Conservation (phyloP, 805 yeast genomes). For the Wickerhamomyces bisporus region DNA sequence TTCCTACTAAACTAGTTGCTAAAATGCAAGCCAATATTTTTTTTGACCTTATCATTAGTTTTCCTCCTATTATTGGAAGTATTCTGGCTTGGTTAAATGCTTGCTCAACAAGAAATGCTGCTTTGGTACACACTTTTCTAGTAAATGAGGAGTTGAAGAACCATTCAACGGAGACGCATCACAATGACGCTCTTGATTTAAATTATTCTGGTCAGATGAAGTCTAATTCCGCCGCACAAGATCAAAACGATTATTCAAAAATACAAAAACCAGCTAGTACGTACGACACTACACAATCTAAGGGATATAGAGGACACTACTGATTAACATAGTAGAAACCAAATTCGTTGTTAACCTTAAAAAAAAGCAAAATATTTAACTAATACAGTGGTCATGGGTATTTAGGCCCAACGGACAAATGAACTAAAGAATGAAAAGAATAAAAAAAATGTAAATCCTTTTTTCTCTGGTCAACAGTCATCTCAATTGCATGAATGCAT, state of each 20-base stretch:
- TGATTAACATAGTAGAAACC: too few species aligned
- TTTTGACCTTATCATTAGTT: slow-evolving; percentile 66
- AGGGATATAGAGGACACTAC: too few species aligned
- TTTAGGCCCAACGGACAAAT: too few species aligned
- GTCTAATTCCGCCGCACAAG: too few species aligned
- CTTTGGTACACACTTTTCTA: slow-evolving; percentile 50
- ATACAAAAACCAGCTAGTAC: slow-evolving; percentile 4
- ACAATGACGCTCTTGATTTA: background rate
- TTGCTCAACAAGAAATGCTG: slow-evolving; percentile 88
- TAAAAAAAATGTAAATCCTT: too few species aligned
- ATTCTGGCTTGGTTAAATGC: slow-evolving; percentile 76
- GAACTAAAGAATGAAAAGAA: too few species aligned
- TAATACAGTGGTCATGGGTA: too few species aligned
- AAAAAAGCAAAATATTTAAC: too few species aligned
- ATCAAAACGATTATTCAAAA: too few species aligned
- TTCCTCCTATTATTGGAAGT: slow-evolving; percentile 79
- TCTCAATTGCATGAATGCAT: slow-evolving; percentile 71
- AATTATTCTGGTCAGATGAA: background rate
- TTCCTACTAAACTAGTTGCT: slow-evolving; percentile 57
- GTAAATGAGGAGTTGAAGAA: slow-evolving; percentile 11
- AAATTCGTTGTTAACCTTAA: too few species aligned
- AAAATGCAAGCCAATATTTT: slow-evolving; percentile 73
- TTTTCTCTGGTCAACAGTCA: too few species aligned
- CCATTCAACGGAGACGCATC: too few species aligned
- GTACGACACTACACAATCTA: slow-evolving; percentile 3